Evolutionary conservation across 768 basidiomycete species (phyloP).

Genomic region (Kwoniella newhampshirensis): DNA sequence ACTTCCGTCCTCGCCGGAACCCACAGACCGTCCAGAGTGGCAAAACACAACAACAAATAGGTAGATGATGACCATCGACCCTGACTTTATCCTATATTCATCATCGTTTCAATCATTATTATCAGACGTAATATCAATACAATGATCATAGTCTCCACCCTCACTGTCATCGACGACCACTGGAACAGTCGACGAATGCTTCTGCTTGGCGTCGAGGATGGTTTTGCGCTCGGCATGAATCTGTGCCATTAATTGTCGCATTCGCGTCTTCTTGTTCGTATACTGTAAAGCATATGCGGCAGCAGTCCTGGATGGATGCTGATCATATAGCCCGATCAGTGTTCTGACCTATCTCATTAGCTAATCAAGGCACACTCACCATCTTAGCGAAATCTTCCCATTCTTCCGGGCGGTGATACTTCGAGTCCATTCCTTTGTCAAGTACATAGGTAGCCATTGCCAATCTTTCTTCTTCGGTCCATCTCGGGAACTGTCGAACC

Average conservation of each 20-base stretch:
- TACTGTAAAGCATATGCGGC: conserved; percentile 13
- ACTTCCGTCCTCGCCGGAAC: no score
- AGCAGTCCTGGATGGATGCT: conserved; percentile 9
- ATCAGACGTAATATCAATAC: neutral
- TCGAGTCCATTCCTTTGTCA: neutral
- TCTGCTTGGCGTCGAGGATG: neutral
- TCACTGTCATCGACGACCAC: conserved; percentile 7
- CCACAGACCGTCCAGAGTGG: no score
- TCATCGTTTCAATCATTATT: no score
- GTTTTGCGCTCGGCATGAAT: no score
- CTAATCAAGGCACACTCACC: neutral
- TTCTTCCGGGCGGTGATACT: neutral
- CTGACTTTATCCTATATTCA: no score
- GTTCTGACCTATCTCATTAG: no score
- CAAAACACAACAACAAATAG: no score
- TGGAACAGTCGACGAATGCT: neutral
- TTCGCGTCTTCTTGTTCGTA: no score
- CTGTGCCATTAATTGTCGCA: no score
- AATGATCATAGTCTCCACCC: conserved; percentile 1
- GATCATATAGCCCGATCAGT: no score
- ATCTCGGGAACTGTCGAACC: no score
- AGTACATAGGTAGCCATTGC: conserved; percentile 5
- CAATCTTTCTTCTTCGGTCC: neutral
- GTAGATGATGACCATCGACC: no score
- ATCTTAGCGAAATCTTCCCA: conserved; percentile 11